Conservation (phyloP, 1,284 basidiomycete species). For the Apiotrichum siamense region DNA sequence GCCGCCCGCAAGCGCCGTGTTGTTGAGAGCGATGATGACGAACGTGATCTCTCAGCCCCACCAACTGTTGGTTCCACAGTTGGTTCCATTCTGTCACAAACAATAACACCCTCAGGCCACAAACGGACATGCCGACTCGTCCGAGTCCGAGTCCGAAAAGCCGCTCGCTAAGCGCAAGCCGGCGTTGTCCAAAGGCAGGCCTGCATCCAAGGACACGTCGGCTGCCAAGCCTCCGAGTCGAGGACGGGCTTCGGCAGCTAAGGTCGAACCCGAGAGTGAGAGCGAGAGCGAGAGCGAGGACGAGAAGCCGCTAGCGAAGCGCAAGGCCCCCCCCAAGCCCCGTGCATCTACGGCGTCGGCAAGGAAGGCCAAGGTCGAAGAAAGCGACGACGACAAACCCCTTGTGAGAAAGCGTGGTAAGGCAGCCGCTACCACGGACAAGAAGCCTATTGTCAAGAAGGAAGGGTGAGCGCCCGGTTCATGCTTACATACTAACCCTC, state of each 20-base stretch:
- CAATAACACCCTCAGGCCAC: neutral
- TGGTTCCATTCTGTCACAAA: neutral
- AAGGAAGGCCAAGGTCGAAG: constrained; percentile 54
- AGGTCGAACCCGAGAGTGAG: neutral
- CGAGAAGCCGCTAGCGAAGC: constrained; percentile 15
- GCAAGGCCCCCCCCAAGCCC: constrained; percentile 16
- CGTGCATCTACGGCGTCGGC: constrained; percentile 9
- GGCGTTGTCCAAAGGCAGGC: constrained; percentile 7
- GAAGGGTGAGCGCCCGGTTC: constrained; percentile 50
- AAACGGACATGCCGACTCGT: constrained; percentile 11
- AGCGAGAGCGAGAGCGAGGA: constrained; percentile 5
- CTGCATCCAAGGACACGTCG: constrained; percentile 40
- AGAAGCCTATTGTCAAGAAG: constrained; percentile 49
- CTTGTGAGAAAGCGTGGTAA: constrained; percentile 48
- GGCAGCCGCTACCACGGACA: constrained; percentile 47
- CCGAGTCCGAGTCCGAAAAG: constrained; percentile 56
- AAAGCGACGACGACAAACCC: constrained; percentile 40
- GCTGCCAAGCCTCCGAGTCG: constrained; percentile 32
- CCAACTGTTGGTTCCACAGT: neutral
- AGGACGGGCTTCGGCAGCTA: constrained; percentile 7
- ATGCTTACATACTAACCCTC: neutral
- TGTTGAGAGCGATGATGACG: constrained; percentile 35
- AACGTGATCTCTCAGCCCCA: constrained; percentile 2
- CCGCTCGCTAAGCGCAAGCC: constrained; percentile 55
- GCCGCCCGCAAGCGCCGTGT: constrained; percentile 33